Percentiles rank a stretch among this genome's conserved stretches.
phyloP scores from a whole-genome alignment of 768 basidiomycete species.

The Russula sp. region DNA sequence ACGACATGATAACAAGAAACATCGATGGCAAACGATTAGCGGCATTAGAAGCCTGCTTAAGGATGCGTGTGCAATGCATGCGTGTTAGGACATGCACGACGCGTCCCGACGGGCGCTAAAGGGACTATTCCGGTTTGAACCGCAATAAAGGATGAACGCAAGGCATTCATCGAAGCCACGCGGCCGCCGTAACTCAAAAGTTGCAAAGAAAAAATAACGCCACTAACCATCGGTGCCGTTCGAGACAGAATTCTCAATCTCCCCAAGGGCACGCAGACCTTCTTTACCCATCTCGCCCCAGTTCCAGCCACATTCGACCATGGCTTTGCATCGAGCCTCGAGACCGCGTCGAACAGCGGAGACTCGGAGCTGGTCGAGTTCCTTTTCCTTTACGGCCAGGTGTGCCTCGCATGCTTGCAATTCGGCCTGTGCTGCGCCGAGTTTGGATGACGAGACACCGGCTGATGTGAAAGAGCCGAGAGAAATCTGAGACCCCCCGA shows the following conservation, averaged over 20 bases:
- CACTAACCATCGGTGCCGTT: conserved; percentile 29
- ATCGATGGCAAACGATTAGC: background rate
- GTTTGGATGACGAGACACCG: conserved; percentile 32
- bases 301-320: conserved; percentile 59
- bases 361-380: conserved; percentile 46
- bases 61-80: background rate
- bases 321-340: conserved; percentile 50
- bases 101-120: conserved; percentile 4
- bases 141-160: background rate
- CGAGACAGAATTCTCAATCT: conserved; percentile 15
- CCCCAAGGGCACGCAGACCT: conserved; percentile 41
- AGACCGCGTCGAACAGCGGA: conserved; percentile 57
- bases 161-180: background rate
- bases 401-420: conserved; percentile 78
- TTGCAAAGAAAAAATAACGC: conserved; percentile 12
- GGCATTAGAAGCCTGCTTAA: background rate
- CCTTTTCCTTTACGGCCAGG: conserved; percentile 60
- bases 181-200: background rate
- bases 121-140: background rate
- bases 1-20: background rate
- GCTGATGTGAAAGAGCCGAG: conserved; percentile 19
- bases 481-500: conserved; percentile 25
- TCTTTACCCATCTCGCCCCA: conserved; percentile 66
- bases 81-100: background rate
- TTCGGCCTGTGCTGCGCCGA: conserved; percentile 62